A percentile compares a stretch with the other conserved stretches of the same genome.
phyloP scores from a whole-genome alignment of 2,329 filamentous ascomycete genomes.

The Sarocladiaceae sp. region DNA sequence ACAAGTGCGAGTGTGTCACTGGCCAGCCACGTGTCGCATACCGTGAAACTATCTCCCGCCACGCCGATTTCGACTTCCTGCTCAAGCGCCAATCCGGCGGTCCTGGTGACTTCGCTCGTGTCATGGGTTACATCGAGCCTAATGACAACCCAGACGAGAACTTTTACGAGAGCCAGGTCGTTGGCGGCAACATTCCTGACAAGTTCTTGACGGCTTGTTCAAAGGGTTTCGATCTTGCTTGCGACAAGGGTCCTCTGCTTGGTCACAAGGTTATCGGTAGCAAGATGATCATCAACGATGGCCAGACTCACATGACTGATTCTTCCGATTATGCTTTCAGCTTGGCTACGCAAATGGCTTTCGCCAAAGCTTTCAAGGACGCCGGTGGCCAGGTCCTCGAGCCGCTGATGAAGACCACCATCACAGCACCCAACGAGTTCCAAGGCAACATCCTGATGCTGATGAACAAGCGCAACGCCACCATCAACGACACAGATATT shows the following conservation, averaged over 20 bases:
- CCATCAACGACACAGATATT: constrained; percentile 93
- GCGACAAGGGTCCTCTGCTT: constrained; percentile 82
- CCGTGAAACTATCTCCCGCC: constrained; percentile 82
- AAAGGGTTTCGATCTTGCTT: constrained; percentile 85
- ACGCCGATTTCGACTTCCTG: constrained; percentile 83
- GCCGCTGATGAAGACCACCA: constrained; percentile 96
- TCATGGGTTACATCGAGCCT: constrained; percentile 88
- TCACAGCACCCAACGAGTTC: constrained; percentile 95
- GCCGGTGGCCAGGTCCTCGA: constrained; percentile 83
- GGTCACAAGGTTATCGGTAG: constrained; percentile 90
- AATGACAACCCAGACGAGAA: constrained; percentile 69
- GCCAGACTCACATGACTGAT: constrained; percentile 95
- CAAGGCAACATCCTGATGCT: constrained; percentile 93
- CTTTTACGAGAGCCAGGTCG: constrained; percentile 80
- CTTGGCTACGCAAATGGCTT: constrained; percentile 90
- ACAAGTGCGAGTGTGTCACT: constrained; percentile 93
- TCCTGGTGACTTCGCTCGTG: constrained; percentile 90
- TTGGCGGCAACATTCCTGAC: constrained; percentile 87
- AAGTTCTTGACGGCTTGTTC: constrained; percentile 93
- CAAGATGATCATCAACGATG: constrained; percentile 90
- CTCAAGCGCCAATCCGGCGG: constrained; percentile 95
- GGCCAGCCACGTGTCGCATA: constrained; percentile 96
- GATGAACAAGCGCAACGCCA: constrained; percentile 93
- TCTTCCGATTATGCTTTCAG: constrained; percentile 97
- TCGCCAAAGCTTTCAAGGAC: constrained; percentile 85